A percentile compares a stretch with the other conserved stretches of the same genome.
phyloP scores from a whole-genome alignment of 495 filamentous ascomycete genomes.

The Parathielavia appendiculata region DNA sequence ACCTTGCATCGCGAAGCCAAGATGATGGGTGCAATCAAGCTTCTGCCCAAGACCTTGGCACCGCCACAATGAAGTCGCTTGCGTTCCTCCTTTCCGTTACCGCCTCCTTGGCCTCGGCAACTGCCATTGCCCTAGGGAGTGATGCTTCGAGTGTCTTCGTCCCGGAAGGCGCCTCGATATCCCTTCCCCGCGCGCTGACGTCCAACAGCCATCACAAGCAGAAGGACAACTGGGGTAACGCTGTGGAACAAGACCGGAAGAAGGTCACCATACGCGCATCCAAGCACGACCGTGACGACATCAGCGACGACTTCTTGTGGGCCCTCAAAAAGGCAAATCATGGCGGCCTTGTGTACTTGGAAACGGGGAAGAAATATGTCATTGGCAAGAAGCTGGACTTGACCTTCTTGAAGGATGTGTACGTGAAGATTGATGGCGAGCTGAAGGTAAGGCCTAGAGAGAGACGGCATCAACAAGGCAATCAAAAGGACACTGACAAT shows the following conservation, averaged over 20 bases:
- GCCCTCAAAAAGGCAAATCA: slow-evolving; percentile 50
- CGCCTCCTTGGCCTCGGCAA: slow-evolving; percentile 3
- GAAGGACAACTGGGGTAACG: slow-evolving; percentile 8
- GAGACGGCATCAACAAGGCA: background rate
- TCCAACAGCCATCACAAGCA: background rate
- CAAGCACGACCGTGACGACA: slow-evolving; percentile 48
- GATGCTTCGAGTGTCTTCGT: too few relatives aligned
- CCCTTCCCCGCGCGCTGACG: background rate
- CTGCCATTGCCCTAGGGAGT: background rate
- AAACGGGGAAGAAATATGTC: slow-evolving; percentile 40
- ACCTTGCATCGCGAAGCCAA: background rate
- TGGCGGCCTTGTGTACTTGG: slow-evolving; percentile 43
- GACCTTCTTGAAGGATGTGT: slow-evolving; percentile 52
- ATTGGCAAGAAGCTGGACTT: slow-evolving; percentile 54
- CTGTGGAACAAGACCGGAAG: slow-evolving; percentile 28
- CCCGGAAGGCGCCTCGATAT: background rate
- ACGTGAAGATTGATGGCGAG: slow-evolving; percentile 53
- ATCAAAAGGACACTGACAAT: background rate
- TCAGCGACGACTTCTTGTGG: slow-evolving; percentile 49
- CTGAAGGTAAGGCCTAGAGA: slow-evolving; percentile 32
- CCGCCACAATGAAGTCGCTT: slow-evolving; percentile 6
- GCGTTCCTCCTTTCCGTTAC: slow-evolving; percentile 1
- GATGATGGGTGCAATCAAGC: background rate
- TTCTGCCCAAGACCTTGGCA: slow-evolving; percentile 2
- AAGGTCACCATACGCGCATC: slow-evolving; percentile 49